Base-by-base conservation (phyloP, 2,329 filamentous ascomycete genomes). In the Camptophora hylomeconis region DNA sequence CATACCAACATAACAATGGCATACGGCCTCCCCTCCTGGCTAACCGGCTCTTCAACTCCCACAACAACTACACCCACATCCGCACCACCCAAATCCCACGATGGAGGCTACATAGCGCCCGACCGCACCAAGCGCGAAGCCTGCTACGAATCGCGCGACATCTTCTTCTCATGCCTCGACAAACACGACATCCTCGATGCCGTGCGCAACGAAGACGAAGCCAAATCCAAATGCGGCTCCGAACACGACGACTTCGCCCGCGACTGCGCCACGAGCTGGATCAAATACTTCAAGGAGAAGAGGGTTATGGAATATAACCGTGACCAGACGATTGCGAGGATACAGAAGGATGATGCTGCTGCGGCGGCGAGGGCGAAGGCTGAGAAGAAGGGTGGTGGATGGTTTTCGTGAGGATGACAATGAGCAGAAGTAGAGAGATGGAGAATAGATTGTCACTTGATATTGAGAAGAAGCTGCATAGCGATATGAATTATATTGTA, bases 221-320 rank as follows among this genome's bases (percentile, higher is more conserved):
- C 62, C 31, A 57, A 58, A 37, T 65, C 64, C 38, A 61, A 65
- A 30, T 86, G 80, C 48, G 61, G 61, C 19, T 54, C 57, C 26
- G 69, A 80, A 45, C 57, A 73, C 28, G 58, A 56, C 30, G 68
- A 64, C 33, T 92, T 95, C 48, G 83, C 92, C 58, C 67, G 68
- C 45, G 80, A 87, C 51, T 98, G 89, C 55, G 83, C 84, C 11
- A 69, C 65, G 35, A 86, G 84, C 51, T 98, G 89, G 89, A 80
- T 94, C 37, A 83, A 84, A 58, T 95, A 98, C 57, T 98, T 98
- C 60, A 94, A 95, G 65, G 86, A 94, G 57, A 80, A 84, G 60
- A 69, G 89, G 47, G 82, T 95, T 19, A 87, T 92, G 58, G 89
- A 98, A 45, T 69, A 80, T 49, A 80, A 92, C 46, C 83, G 87